Base-by-base conservation (phyloP, 129 eudicot species). In the Centaurea solstitialis region DNA sequence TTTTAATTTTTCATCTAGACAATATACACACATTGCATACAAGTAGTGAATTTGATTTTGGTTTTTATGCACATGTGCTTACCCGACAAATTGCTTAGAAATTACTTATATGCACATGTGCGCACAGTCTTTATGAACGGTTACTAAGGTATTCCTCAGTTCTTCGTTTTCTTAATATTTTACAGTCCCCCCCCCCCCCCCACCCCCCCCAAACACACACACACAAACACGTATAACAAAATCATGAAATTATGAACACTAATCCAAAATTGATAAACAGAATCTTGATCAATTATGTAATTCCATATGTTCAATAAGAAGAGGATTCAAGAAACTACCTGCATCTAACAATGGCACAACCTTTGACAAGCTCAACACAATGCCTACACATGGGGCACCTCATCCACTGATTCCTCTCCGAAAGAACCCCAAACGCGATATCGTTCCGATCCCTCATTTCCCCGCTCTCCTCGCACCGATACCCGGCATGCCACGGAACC, bases 301-400 rank as follows among this genome's bases (percentile, higher is more conserved):
- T 30, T 61, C 28, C 39, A 57, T 57, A 8, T 17, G 65, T 57
- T 57, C 5, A 9, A 57, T 57, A 6, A 57, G 8, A 50, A 22
- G 22, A 57, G 0, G 66, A 73, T n/a, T n/a, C n/a, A n/a, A 22
- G 61, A 20, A 26, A 45, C 24, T 37, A 91, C 91, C 93, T 91
- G 96, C 96, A 91, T 30, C 61, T 86, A 61, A 92, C 86, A 80
- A 86, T 83, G 72, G 84, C 67, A 59, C 97, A 92, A 26, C 95
- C 97, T 24, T 84, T 81, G 33, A 67, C 47, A 61, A 83, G 91
- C 10, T 90, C 93, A 77, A 90, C 89, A 24, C 87, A 92, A 75
- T 88, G 93, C 18, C 81, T 80, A 75, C 97, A 92, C 68, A 53
- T 79, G 4, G 93, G 97, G 26, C 97, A 92, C 83, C 97, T 86